Conservation (phyloP, 352 stramenopile species). For the Globisporangium echinulatum region DNA sequence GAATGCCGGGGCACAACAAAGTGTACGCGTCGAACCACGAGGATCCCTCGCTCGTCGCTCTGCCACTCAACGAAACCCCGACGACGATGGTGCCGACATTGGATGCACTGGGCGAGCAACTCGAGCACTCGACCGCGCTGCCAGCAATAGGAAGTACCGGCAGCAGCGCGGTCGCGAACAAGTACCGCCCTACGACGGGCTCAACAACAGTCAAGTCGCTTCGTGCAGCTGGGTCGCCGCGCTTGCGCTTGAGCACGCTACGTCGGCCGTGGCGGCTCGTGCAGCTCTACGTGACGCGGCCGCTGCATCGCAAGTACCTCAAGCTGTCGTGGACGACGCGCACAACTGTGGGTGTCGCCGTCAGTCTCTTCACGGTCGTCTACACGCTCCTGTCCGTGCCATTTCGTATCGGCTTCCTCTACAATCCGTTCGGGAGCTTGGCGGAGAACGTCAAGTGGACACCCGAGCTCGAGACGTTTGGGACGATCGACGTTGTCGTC, state of each 20-base stretch:
- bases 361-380: constrained; percentile 22
- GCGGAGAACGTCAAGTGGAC: constrained; percentile 24
- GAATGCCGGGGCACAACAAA: constrained; percentile 11
- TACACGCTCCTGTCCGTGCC: constrained; percentile 57
- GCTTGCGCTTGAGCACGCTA: background rate
- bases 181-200: background rate
- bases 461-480: constrained; percentile 31
- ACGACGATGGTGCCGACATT: background rate
- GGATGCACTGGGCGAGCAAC: too few species aligned
- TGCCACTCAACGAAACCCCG: background rate
- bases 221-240: background rate
- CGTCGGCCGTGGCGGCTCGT: constrained; percentile 4
- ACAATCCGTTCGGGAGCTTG: constrained; percentile 32
- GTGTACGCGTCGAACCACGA: constrained; percentile 2
- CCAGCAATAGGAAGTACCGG: too few species aligned
- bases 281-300: constrained; percentile 16
- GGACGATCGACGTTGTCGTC: constrained; percentile 25
- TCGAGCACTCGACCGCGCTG: too few species aligned
- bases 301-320: constrained; percentile 24
- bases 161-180: background rate
- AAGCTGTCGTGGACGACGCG: constrained; percentile 37
- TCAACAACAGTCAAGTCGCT: background rate
- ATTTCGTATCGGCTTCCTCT: constrained; percentile 64
- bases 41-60: too few species aligned
- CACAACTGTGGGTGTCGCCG: constrained; percentile 22